Base-by-base conservation (phyloP, 2,329 filamentous ascomycete species). In the Knoxdaviesia proteae region DNA sequence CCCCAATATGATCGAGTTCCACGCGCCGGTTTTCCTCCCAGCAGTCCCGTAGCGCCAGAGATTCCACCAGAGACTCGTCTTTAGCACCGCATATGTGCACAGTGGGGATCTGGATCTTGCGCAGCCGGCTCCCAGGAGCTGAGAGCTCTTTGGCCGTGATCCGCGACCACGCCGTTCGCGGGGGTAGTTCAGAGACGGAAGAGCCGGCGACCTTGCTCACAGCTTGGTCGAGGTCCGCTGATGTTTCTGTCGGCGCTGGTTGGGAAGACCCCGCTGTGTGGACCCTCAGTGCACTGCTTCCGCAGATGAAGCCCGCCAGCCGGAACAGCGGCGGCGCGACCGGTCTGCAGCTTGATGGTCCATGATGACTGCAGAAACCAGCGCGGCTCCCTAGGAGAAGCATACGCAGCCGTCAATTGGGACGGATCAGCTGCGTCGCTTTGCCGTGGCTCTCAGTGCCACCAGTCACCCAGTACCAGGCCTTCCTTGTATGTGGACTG, bases 341-440 rank as follows among this genome's bases (percentile, higher is more conserved):
- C 41, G 36, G n/a, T 34, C n/a, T 10, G 11, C 34, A 11, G 37
- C 33, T 41, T 39, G 44, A 6, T 43, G 32, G 35, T 38, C 36
- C 7, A 41, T 36, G 5, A 46, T 11, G 29, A 43, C 20, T 7
- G 38, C 37, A 11, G 7, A 33, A 6, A 42, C 11, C 4, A 42
- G 38, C 6, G 42, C 36, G n/a, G 47, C 48, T 2, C 50, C 50
- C 36, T 49, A 46, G 9, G 48, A 50, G 39, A 52, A 52, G n/a
- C 49, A 49, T 6, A 52, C 5, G 11, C 48, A 41, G 11, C 44
- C 49, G 35, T 52, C 50, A n/a, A 51, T 50, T 0, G 50, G 50
- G 4, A 49, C 40, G 31, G 6, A 49, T 6, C 11, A 38, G 9
- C 7, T 42, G 11, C 6, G 49, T 39, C 11, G 41, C 45, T 1